These are phyloP conservation scores for Aphanomyces invadans DNA, from an alignment of 352 stramenopile genomes.

Conservation along the genomic window DNA sequence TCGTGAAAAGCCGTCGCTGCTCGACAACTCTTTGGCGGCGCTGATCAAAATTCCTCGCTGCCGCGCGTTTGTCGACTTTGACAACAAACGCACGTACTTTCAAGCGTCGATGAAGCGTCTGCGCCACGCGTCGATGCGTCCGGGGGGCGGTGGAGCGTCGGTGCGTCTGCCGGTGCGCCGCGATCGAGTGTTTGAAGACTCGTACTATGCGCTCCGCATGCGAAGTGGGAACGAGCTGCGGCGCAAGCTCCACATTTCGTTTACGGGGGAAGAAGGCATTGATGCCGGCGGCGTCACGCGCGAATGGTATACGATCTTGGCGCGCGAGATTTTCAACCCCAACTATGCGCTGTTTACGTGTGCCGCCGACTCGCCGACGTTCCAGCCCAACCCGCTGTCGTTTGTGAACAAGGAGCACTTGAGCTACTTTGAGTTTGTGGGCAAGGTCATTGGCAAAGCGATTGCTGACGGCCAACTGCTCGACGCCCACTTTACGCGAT, in stretches of 20 bases:
- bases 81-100: slow-evolving; percentile 99
- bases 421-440: slow-evolving; percentile 98
- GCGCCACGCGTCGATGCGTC: slow-evolving; percentile 67
- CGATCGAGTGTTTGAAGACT: slow-evolving; percentile 98
- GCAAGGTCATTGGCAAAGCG: slow-evolving; percentile 98
- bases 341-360: slow-evolving; percentile 99
- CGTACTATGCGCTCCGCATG: slow-evolving; percentile 96
- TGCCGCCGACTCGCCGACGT: slow-evolving; percentile 97
- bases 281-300: slow-evolving; percentile 97
- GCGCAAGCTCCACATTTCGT: slow-evolving; percentile 96
- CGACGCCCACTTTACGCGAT: slow-evolving; percentile 98
- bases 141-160: slow-evolving; percentile 74
- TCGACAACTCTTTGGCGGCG: slow-evolving; percentile 93
- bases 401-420: slow-evolving; percentile 99
- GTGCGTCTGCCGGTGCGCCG: slow-evolving; percentile 86
- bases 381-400: slow-evolving; percentile 98
- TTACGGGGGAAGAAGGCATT: slow-evolving; percentile 96
- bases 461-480: slow-evolving; percentile 97
- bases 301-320: slow-evolving; percentile 98
- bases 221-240: slow-evolving; percentile 95
- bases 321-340: slow-evolving; percentile 99
- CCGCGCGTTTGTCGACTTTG: slow-evolving; percentile 95
- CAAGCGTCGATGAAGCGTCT: slow-evolving; percentile 91
- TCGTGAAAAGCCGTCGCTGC: slow-evolving; percentile 91
- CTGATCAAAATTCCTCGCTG: slow-evolving; percentile 95